Evolutionary conservation across 768 basidiomycete species (phyloP), one percentile per base, ranked within the genome.

Genomic region (Leccinum subtestaceum): DNA sequence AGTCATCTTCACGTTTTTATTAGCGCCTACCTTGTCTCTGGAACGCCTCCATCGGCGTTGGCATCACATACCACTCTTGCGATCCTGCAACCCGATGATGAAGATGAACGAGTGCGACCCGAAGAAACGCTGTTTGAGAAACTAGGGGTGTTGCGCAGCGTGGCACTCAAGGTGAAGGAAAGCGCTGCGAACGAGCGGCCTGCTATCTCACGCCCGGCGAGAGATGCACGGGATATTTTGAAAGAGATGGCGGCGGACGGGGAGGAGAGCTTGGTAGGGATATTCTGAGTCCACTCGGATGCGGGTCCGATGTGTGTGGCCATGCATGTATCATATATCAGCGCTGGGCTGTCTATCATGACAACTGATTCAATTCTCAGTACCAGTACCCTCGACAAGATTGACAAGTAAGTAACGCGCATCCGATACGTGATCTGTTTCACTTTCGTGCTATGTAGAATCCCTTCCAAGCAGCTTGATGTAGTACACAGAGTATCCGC

Each of bases 151-250:
- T 73, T 89, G 32, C 80, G 80, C 6, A 81, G 74, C 45, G 83
- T 95, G 3, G 84, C 88, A 0, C 83, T 87, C 70, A 94, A 94
- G 70, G 79, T 89, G 3, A 76, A 85, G 53, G 87, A 89, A 61
- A 84, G 87, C 65, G 80, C 83, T 1, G 84, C 80, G 3, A 85
- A 80, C 60, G 91, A 94, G 46, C 82, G 82, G 36, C 84, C 90
- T 2, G 78, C 81, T 19, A 84, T 95, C 46, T 80, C 90, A 10
- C 78, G 93, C 49, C 93, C 92, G 0, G 89, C 92, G 7, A 78
- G 93, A 47, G 93, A 95, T 67, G 88, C 94, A 2, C 80, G 87
- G 60, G 94, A 96, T 53, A 57, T 88, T 23, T 67, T 95, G 29
- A 82, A 76, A 62, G 60, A 52, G 29, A 71, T 75, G 68, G 65